Conservation (phyloP, 805 yeast species). For the Nakazawaea siamensis region DNA sequence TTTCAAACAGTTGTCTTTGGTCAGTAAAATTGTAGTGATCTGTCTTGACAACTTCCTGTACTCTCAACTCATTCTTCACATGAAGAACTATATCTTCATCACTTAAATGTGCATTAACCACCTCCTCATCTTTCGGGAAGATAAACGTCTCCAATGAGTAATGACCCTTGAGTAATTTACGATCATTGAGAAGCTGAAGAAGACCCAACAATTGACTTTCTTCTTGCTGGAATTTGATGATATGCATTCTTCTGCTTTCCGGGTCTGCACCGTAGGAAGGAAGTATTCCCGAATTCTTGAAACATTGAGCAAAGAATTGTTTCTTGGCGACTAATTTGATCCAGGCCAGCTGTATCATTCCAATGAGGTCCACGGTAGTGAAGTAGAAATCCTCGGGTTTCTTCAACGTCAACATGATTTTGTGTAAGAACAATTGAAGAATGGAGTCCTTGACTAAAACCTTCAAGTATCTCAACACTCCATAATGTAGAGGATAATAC, state of each 20-base stretch:
- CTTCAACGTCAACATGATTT: slow-evolving; percentile 6
- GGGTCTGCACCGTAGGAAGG: slow-evolving; percentile 10
- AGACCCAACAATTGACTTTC: slow-evolving; percentile 18
- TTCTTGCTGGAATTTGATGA: slow-evolving; percentile 13
- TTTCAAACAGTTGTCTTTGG: slow-evolving; percentile 3
- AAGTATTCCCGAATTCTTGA: slow-evolving; percentile 16
- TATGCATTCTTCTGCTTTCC: slow-evolving; percentile 1
- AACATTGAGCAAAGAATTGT: slow-evolving; percentile 13
- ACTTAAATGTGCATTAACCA: slow-evolving; percentile 21
- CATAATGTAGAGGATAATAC: slow-evolving; percentile 24
- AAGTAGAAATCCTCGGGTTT: slow-evolving; percentile 9
- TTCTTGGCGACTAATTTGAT: background rate
- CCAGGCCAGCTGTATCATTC: slow-evolving; percentile 16
- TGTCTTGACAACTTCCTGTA: slow-evolving; percentile 1
- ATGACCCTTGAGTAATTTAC: slow-evolving; percentile 12
- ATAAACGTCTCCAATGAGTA: slow-evolving; percentile 21
- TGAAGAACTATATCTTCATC: slow-evolving; percentile 25
- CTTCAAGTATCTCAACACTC: slow-evolving; percentile 25
- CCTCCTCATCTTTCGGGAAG: slow-evolving; percentile 28
- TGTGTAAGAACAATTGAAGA: slow-evolving; percentile 13
- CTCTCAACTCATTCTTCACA: slow-evolving; percentile 16
- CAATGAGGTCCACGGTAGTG: slow-evolving; percentile 17
- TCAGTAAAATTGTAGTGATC: background rate
- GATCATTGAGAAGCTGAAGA: slow-evolving; percentile 15
- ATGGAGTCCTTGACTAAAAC: slow-evolving; percentile 17